These are phyloP conservation scores for Clarkia xantiana DNA, from an alignment of 345 rosid genomes.

Conservation along the genomic window DNA sequence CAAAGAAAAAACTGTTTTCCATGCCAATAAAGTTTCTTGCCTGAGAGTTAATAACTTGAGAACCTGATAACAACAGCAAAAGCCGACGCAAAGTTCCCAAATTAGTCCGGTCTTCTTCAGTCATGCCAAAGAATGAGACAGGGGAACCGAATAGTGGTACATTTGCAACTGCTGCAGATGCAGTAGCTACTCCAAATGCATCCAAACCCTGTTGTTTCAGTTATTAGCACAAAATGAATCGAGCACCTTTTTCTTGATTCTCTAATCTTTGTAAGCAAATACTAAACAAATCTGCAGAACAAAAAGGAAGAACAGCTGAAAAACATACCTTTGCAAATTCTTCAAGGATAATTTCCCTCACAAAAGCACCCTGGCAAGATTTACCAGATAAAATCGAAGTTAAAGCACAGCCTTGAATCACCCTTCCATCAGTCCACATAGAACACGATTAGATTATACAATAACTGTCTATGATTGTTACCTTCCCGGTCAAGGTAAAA, in stretches of 20 bases:
- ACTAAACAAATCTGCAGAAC: background rate
- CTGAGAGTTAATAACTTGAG: conserved; percentile 15
- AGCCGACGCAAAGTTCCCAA: conserved; percentile 62
- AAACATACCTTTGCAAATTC: conserved; percentile 71
- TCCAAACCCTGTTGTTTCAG: conserved; percentile 55
- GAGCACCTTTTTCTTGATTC: background rate
- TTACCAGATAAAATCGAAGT: conserved; percentile 5
- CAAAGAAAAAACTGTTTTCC: background rate
- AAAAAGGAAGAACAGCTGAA: background rate
- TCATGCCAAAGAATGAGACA: conserved; percentile 30
- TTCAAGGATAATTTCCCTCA: conserved; percentile 72
- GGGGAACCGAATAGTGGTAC: conserved; percentile 32
- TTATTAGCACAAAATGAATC: background rate
- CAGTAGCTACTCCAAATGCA: conserved; percentile 71
- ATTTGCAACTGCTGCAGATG: conserved; percentile 29
- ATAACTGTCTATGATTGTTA: background rate
- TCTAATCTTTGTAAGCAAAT: background rate
- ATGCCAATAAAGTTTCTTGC: conserved; percentile 19
- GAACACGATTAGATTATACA: background rate
- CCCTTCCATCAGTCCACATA: conserved; percentile 1
- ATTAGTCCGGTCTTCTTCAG: conserved; percentile 64
- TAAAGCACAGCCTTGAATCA: background rate
- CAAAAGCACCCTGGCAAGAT: conserved; percentile 58
- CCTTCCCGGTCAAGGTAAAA: conserved; percentile 55
- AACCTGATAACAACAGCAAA: conserved; percentile 44